A percentile compares a stretch with the other conserved stretches of the same genome.
phyloP scores from a whole-genome alignment of 2,329 filamentous ascomycete species.

The Aspergillus luchuensis region DNA sequence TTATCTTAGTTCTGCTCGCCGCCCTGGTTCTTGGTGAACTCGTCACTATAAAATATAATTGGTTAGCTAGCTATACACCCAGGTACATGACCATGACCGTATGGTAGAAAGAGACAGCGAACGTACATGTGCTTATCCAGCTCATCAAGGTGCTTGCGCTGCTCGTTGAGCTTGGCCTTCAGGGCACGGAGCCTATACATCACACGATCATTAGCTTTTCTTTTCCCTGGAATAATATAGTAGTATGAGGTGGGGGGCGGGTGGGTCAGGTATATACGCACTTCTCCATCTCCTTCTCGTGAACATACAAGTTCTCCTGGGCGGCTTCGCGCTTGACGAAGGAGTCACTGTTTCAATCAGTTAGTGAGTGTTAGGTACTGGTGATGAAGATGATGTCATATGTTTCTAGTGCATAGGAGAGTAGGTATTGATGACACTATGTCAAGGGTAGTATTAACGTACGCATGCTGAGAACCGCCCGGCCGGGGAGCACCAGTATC shows the following conservation, averaged over 20 bases:
- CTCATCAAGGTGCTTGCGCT: slow-evolving; percentile 80
- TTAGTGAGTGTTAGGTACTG: slow-evolving; percentile 7
- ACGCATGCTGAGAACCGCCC: slow-evolving; percentile 42
- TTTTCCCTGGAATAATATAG: too few species aligned
- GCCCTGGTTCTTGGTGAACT: slow-evolving; percentile 71
- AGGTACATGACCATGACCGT: too few species aligned
- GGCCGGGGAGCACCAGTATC: slow-evolving; percentile 61
- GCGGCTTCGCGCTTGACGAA: slow-evolving; percentile 93
- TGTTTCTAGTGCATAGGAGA: background rate
- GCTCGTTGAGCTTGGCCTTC: slow-evolving; percentile 68
- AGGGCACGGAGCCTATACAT: slow-evolving; percentile 65
- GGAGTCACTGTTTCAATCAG: slow-evolving; percentile 65
- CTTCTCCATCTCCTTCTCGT: slow-evolving; percentile 88
- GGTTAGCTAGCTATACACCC: slow-evolving; percentile 17
- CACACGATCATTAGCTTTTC: background rate
- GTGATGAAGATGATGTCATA: slow-evolving; percentile 23
- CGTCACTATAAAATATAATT: slow-evolving; percentile 59
- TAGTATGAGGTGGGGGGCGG: too few species aligned
- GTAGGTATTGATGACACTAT: background rate
- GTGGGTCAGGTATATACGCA: slow-evolving; percentile 27
- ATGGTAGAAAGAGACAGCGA: background rate
- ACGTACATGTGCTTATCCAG: slow-evolving; percentile 84
- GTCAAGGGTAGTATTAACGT: slow-evolving; percentile 23
- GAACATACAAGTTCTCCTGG: slow-evolving; percentile 80
- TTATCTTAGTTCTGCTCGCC: slow-evolving; percentile 57